Evolutionary conservation across 495 filamentous ascomycete species (phyloP).

Genomic region (Chaetomium tenue): DNA sequence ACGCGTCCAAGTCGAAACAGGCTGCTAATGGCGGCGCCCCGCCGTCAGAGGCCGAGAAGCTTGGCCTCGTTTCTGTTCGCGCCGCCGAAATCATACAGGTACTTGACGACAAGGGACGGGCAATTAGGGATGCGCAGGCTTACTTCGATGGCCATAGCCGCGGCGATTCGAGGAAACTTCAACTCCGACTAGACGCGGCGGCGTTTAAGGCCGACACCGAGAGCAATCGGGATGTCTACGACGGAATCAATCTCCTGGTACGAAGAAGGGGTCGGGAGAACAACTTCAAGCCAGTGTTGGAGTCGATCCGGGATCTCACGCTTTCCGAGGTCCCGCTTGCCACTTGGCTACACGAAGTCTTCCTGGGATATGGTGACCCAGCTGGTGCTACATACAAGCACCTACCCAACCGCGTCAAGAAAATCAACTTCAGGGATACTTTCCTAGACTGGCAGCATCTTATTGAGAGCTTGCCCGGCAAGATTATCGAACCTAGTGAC

Average conservation of each 20-base stretch:
- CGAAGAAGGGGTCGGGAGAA: slow-evolving; percentile 87
- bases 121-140: slow-evolving; percentile 58
- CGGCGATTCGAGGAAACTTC: slow-evolving; percentile 61
- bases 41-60: slow-evolving; percentile 53
- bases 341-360: slow-evolving; percentile 92
- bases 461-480: slow-evolving; percentile 79
- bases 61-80: slow-evolving; percentile 68
- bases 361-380: slow-evolving; percentile 93
- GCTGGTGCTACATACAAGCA: slow-evolving; percentile 81
- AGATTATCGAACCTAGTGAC: slow-evolving; percentile 73
- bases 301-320: slow-evolving; percentile 83
- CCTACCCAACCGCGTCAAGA: slow-evolving; percentile 70
- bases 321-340: slow-evolving; percentile 84
- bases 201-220: slow-evolving; percentile 80
- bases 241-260: slow-evolving; percentile 80
- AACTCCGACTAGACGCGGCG: slow-evolving; percentile 76
- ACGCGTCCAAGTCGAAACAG: slow-evolving; percentile 53
- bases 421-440: slow-evolving; percentile 87
- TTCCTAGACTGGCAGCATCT: slow-evolving; percentile 96
- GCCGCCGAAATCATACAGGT: slow-evolving; percentile 86
- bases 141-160: slow-evolving; percentile 46
- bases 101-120: slow-evolving; percentile 80
- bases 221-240: slow-evolving; percentile 76
- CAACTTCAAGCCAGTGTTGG: slow-evolving; percentile 92
- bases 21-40: slow-evolving; percentile 55